Base-by-base conservation (phyloP, 2,329 filamentous ascomycete species). In the Biscogniauxia sp. region DNA sequence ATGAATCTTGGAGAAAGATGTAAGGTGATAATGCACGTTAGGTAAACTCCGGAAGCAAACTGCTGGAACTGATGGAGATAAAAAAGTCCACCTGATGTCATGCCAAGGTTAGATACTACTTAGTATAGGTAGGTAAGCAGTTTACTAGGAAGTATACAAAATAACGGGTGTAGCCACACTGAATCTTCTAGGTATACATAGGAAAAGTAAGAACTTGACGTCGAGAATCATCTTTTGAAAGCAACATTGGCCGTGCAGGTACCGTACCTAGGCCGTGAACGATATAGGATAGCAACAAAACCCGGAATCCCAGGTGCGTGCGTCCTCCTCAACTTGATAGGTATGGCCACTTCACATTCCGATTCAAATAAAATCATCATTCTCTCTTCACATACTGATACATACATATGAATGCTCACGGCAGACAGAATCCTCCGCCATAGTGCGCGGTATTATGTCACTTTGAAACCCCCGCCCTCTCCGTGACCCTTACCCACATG, bases 401-500 rank as follows among this genome's bases (percentile, higher is more conserved):
- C 28, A 7, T 7, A 13, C 28, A 7, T 7, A 2, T 32, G 11
- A 2, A 32, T 32, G 7, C 28, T 32, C 28, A 13, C 9, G 28
- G 11, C 9, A 32, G 7, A 32, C 28, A 13, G 37, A 45, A n/a
- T 2, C n/a, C 2, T 37, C 9, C 32, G 8, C 32, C 9, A 7
- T 2, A 37, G 32, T 37, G 32, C 8, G 32, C 32, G 6, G 9
- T 11, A 37, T 37, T 15, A 37, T 37, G 13, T 37, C 32, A 37
- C 32, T 3, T 37, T 7, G 9, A 37, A 9, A 37, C 13, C 6
- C 37, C 37, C 37, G 15, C 6, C 11, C 37, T 45, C 41, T 66
- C 62, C 0, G 63, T 68, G 13, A 67, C 28, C 51, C 59, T 64
- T 19, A 68, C 61, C 66, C 63, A 66, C 67, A 68, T 64, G 20